phyloP scores from a whole-genome alignment of 345 rosid species.

The Durio zibethinus region DNA sequence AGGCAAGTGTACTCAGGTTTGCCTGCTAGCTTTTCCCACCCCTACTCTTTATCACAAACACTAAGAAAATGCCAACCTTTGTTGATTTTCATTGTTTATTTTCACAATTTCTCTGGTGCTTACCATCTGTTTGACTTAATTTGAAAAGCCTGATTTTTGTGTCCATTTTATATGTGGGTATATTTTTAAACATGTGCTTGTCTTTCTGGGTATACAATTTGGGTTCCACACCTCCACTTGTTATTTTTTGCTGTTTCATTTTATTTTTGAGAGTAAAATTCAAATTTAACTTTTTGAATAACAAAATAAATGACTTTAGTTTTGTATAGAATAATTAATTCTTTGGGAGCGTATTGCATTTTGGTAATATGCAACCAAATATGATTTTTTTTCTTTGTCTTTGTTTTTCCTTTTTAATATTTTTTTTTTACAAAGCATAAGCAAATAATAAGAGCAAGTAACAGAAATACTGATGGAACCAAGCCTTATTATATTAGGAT shows the following conservation, averaged over 20 bases:
- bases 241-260: neutral
- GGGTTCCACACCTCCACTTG: neutral
- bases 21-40: neutral
- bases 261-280: neutral
- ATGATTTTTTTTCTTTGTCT: neutral
- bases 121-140: neutral
- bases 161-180: neutral
- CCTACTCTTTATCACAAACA: neutral
- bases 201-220: neutral
- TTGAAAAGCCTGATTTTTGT: neutral
- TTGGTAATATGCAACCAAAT: neutral
- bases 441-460: neutral
- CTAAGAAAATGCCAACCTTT: neutral
- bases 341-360: neutral
- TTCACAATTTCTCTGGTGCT: neutral
- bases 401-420: neutral
- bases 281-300: neutral
- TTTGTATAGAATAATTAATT: neutral
- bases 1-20: slow-evolving; percentile 75
- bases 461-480: neutral
- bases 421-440: neutral
- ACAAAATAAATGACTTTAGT: neutral
- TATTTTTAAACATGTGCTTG: neutral
- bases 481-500: neutral
- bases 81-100: neutral